Base-by-base conservation (phyloP, 106 monocot species). In the Dendrobium officinale region DNA sequence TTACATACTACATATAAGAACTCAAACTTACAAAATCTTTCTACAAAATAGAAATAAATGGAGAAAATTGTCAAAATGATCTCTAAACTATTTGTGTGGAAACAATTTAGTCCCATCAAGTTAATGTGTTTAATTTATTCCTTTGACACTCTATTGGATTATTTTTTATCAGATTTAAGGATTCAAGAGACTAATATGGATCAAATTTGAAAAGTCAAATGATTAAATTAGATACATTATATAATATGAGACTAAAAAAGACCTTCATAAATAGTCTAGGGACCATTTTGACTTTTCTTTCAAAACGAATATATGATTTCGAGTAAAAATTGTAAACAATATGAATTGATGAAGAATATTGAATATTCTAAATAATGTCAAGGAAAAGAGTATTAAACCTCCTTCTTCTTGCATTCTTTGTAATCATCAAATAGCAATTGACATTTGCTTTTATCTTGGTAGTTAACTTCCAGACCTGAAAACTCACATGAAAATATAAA, bases 391-490 rank as follows among this genome's bases (percentile, higher is more conserved):
- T 61, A 45, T 54, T 42, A 16, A 49, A 94, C 98, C 98, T 98
- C 98, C 85, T 88, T 98, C 87, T 98, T 95, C 80, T 89, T 98
- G 82, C 98, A 98, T 78, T 95, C 94, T 86, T 95, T 98, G 77
- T 98, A 98, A 75, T 89, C 81, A 81, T 95, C 92, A 92, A 98
- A 98, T 74, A 92, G 85, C 64, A 92, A 80, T 68, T 92, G 98
- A 61, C 98, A 98, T 85, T 92, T 95, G 85, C 86, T 91, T 79
- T 95, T 98, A 55, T 95, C 89, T 22, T 85, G 80, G 78, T 74
- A 6, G 7, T 94, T 86, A 76, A 80, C 76, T 87, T 93, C 92
- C 67, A 98, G 54, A 79, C 97, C 94, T 94, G 85, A 64, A n/a
- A 64, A 26, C 26, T 64, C 26, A 64, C 24, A 64, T 24, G 9